Conservation (phyloP, 2,329 filamentous ascomycete species). For the Tolypocladium nubicola region DNA sequence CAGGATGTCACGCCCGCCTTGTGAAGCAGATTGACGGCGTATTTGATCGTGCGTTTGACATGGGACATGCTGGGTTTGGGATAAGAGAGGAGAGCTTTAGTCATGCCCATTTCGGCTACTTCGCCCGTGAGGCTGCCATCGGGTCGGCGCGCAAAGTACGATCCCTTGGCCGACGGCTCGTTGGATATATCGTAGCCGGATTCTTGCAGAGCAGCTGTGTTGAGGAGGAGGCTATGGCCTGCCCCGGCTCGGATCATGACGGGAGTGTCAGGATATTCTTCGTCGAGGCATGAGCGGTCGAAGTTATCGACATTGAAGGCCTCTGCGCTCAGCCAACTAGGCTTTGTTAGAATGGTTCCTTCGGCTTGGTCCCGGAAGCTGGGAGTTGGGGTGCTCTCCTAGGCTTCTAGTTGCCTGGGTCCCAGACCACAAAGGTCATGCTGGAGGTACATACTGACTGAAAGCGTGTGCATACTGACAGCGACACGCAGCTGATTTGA, state of each 20-base stretch:
- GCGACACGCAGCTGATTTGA: neutral
- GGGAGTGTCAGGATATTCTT: neutral
- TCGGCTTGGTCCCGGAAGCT: neutral
- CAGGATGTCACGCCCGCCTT: conserved; percentile 1
- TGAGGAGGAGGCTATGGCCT: neutral
- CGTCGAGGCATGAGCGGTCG: conserved; percentile 1
- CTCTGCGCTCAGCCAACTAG: neutral
- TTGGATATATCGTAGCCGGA: conserved; percentile 1
- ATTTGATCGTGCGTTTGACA: neutral
- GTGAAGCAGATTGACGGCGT: neutral
- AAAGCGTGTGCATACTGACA: conserved; percentile 1
- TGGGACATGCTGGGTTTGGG: neutral
- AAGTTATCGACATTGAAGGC: neutral
- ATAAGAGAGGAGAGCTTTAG: neutral
- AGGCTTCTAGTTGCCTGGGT: neutral
- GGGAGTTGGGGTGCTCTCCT: neutral
- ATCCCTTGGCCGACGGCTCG: neutral
- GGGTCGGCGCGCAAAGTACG: neutral
- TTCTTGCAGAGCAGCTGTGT: neutral
- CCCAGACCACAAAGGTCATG: neutral
- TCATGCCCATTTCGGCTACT: neutral
- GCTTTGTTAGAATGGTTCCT: neutral
- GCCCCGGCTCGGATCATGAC: conserved; percentile 1
- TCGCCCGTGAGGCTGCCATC: neutral
- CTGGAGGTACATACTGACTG: neutral